Evolutionary conservation across 164 flowering plant genomes (phyloP).

Genomic region (Tetrastigma voinierianum): DNA sequence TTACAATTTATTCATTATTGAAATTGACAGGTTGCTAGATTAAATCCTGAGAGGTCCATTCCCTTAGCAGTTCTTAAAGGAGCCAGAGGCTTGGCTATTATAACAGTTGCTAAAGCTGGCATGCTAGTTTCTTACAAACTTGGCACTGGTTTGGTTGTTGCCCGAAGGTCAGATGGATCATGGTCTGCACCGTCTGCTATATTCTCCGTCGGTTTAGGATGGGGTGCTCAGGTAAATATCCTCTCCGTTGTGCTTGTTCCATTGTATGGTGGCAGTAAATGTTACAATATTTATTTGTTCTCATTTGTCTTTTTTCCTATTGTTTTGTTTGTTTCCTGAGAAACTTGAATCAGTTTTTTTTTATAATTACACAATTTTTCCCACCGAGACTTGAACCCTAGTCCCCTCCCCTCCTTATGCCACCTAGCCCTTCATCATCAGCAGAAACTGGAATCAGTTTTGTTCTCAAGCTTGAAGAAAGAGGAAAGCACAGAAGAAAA

Average conservation of each 20-base stretch:
- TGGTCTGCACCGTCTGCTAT: slow-evolving; percentile 99
- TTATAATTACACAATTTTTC: no score
- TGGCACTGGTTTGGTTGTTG: slow-evolving; percentile 95
- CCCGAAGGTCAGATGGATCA: slow-evolving; percentile 86
- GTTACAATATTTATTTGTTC: background rate
- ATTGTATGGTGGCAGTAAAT: background rate
- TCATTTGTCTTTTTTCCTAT: background rate
- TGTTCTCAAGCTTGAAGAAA: background rate
- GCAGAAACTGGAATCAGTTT: background rate
- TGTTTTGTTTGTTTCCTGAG: background rate
- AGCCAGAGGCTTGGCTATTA: slow-evolving; percentile 83
- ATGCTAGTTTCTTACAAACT: slow-evolving; percentile 72
- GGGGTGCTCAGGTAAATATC: slow-evolving; percentile 94
- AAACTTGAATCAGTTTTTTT: background rate
- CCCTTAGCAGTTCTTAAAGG: slow-evolving; percentile 79
- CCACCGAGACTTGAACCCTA: no score
- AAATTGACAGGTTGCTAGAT: slow-evolving; percentile 60
- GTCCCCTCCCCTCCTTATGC: no score
- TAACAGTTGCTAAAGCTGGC: slow-evolving; percentile 92
- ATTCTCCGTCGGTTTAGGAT: slow-evolving; percentile 80
- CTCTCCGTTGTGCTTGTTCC: background rate
- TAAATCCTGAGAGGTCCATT: slow-evolving; percentile 78
- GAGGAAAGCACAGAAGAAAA: background rate
- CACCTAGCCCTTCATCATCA: no score
- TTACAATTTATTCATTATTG: no score